Evolutionary conservation across 1,139 yeast species (phyloP), one percentile per base, ranked within the genome.

Genomic region (Pneumocystis canis): DNA sequence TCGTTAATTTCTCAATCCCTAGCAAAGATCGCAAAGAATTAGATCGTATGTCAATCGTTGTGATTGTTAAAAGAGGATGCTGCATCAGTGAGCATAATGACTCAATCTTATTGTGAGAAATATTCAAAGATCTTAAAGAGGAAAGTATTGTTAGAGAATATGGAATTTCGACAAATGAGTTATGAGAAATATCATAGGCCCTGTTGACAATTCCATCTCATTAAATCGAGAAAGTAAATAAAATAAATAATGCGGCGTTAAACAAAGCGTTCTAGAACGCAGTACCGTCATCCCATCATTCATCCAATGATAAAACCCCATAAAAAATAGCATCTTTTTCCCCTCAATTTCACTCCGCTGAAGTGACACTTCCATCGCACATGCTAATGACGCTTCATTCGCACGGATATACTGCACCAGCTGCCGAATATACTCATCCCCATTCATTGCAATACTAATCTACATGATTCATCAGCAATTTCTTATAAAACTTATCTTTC

Each of bases 231-330:
- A 86, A 25, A 82, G 72, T 37, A 84, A 75, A 69, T 80, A 84
- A 71, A 82, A 84, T 41, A 84, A 75, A 70, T 84, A 88, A 70
- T 84, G 88, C 33, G 83, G 74, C 35, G 86, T 82, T 64, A 84
- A 75, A 35, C 80, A 79, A 33, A 84, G 73, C 64, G 86, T 72
- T 28, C 82, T 78, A 0, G 87, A 84, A 69, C 81, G 81, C 64
- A 77, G 77, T 30, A 76, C 72, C 60, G 28, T 64, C 64, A 80
- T 74, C 54, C 78, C 72, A 64, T 76, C 71, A 67, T 78, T 81
- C 54, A 77, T 72, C 67, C 75, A 78, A 3, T 47, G 54, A 47
- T 56, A 76, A 76, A 66, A 77, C 80, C 59, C 80, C 80, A 63
- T 76, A 80, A 61, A 77, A 74, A 66, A 78, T 66, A 61, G 71